Conservation (phyloP, 2,329 filamentous ascomycete species). For the Pestalotiopsis fici region DNA sequence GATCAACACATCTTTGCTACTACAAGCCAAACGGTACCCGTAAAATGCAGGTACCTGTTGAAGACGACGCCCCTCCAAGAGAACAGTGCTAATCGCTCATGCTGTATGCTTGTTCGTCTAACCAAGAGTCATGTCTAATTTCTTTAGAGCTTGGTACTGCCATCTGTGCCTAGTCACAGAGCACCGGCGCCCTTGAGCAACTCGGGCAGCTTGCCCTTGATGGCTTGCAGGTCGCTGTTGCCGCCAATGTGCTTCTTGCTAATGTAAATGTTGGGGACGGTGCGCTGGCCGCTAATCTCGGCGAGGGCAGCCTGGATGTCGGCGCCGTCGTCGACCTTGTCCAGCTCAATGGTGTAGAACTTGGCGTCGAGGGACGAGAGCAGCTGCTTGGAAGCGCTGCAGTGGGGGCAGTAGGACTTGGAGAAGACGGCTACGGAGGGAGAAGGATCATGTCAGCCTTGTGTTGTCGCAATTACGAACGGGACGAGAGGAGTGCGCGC, state of each 20-base stretch:
- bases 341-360: constrained; percentile 78
- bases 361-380: constrained; percentile 72
- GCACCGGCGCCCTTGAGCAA: constrained; percentile 68
- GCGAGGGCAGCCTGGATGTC: constrained; percentile 82
- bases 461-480: neutral
- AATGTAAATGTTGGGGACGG: constrained; percentile 97
- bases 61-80: neutral
- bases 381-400: constrained; percentile 74
- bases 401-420: constrained; percentile 97
- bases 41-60: neutral
- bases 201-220: constrained; percentile 60
- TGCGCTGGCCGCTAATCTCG: constrained; percentile 79
- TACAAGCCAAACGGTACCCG: neutral
- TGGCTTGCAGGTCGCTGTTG: constrained; percentile 81
- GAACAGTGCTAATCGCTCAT: neutral
- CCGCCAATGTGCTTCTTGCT: constrained; percentile 88
- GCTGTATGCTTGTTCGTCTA: neutral
- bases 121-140: neutral
- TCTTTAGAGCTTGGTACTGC: neutral
- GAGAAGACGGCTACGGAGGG: constrained; percentile 77
- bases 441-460: neutral
- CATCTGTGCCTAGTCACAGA: constrained; percentile 42
- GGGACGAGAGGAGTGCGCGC: neutral
- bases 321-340: constrained; percentile 78
- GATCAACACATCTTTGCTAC: neutral